Evolutionary conservation across 345 rosid species (phyloP).

Genomic region (Euphorbia pulcherrima): DNA sequence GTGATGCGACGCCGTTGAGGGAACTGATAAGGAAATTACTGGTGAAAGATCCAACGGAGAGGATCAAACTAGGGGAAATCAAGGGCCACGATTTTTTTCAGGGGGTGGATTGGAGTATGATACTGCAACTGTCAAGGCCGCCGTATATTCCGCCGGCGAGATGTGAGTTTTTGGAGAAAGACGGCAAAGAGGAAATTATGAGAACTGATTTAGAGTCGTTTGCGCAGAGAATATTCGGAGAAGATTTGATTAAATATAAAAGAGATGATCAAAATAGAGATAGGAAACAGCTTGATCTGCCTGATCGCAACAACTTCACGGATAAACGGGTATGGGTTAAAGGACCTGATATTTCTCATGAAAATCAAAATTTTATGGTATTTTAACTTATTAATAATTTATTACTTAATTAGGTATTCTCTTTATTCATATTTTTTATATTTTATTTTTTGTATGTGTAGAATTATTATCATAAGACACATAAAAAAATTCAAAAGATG

Average conservation of each 20-base stretch:
- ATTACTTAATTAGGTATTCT: too few species aligned
- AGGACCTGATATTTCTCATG: conserved; percentile 12
- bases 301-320: too few species aligned
- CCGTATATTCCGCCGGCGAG: conserved; percentile 55
- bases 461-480: too few species aligned
- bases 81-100: conserved; percentile 66
- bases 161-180: conserved; percentile 15
- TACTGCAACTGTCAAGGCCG: conserved; percentile 50
- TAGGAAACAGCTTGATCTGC: not conserved
- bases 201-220: conserved; percentile 59
- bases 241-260: not conserved
- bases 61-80: conserved; percentile 54
- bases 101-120: conserved; percentile 55
- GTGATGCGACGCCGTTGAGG: conserved; percentile 68
- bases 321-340: conserved; percentile 17
- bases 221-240: conserved; percentile 46
- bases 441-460: too few species aligned
- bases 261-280: not conserved
- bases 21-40: conserved; percentile 55
- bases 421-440: too few species aligned
- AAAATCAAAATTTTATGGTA: conserved; percentile 26
- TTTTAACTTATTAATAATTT: conserved; percentile 20
- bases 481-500: too few species aligned
- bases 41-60: conserved; percentile 59
- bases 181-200: conserved; percentile 20